Evolutionary conservation across 2,329 filamentous ascomycete genomes (phyloP), one percentile per base, ranked within the genome.

Genomic region (Fusarium pseudograminearum): DNA sequence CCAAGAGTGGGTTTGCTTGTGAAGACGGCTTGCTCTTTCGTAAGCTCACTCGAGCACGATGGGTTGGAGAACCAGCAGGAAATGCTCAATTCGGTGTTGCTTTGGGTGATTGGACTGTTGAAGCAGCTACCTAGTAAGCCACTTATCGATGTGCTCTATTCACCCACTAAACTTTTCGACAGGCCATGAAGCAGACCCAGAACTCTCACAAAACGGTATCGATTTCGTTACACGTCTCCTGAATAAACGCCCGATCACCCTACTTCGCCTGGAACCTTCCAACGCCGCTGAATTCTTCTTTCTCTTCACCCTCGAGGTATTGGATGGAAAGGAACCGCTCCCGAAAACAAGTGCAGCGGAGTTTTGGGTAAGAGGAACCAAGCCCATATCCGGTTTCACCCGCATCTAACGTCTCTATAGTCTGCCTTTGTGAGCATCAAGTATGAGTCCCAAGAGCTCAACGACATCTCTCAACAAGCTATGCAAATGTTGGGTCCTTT

Each of bases 291-390:
- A 91, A 61, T 88, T 85, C 71, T 86, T 93, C 64, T 91, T 97
- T 73, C 80, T 90, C 55, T 94, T 95, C 73, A 87, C 89, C 0
- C 81, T 96, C 15, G 86, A 88, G 71, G 89, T 92, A 10, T 80
- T 97, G 9, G 86, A 90, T 44, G 90, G 90, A 15, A 88, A 85
- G 31, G 93, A 96, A 62, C 89, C 91, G 1, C 81, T 97, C 12
- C 91, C 92, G 0, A 97, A 96, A 79, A 86, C 86, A 31, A 87
- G 91, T 4, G 87, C 93, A 3, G 87, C 90, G 11, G 88, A 91
- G 30, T 92, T 97, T 66, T 96, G 93, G 92, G 89, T 91, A 79
- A 71, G 84, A 40, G 4, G 4, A 31, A 3, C 10, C 4, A 41
- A 10, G 16, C 7, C 10, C 6, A 18, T 20, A n/a, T 20, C 22